phyloP scores from a whole-genome alignment of 495 filamentous ascomycete species.

The Hamigera avellanea region DNA sequence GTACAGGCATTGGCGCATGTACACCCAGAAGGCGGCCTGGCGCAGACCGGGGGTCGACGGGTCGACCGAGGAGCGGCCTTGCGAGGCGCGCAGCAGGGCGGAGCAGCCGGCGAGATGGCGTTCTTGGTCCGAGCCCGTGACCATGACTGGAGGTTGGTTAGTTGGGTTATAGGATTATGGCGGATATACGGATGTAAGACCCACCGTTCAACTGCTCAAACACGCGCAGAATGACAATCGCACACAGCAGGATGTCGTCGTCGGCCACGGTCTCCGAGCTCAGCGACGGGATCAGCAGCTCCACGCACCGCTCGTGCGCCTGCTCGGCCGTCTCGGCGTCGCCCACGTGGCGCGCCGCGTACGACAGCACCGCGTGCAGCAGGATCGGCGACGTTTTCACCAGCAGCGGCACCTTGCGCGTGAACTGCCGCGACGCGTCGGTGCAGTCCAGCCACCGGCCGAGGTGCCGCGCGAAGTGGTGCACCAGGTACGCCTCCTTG shows the following conservation, averaged over 20 bases:
- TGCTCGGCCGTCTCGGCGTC: constrained; percentile 6
- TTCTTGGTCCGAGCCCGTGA: constrained; percentile 5
- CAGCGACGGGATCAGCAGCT: constrained; percentile 6
- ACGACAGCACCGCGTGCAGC: constrained; percentile 6
- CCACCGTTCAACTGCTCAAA: constrained; percentile 8
- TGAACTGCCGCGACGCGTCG: constrained; percentile 6
- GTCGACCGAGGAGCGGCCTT: constrained; percentile 5
- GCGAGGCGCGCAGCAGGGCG: constrained; percentile 5
- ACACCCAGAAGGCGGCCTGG: constrained; percentile 8
- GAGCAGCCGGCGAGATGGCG: constrained; percentile 7
- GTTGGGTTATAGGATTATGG: too few relatives aligned
- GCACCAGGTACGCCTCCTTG: constrained; percentile 5
- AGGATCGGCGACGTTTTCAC: constrained; percentile 5
- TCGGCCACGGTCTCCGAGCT: constrained; percentile 4
- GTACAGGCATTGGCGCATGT: constrained; percentile 7
- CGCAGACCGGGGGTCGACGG: constrained; percentile 3
- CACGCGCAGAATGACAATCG: constrained; percentile 7
- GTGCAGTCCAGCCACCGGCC: constrained; percentile 6
- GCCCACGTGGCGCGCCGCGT: constrained; percentile 5
- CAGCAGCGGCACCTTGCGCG: constrained; percentile 5
- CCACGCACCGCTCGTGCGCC: constrained; percentile 6
- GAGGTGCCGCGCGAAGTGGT: constrained; percentile 6
- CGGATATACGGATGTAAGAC: too few relatives aligned
- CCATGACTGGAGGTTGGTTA: constrained; percentile 5
- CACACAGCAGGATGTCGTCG: constrained; percentile 6